Percentiles rank a stretch among this genome's conserved stretches.
phyloP scores from a whole-genome alignment of 306 rosid genomes.

The Mucuna pruriens region DNA sequence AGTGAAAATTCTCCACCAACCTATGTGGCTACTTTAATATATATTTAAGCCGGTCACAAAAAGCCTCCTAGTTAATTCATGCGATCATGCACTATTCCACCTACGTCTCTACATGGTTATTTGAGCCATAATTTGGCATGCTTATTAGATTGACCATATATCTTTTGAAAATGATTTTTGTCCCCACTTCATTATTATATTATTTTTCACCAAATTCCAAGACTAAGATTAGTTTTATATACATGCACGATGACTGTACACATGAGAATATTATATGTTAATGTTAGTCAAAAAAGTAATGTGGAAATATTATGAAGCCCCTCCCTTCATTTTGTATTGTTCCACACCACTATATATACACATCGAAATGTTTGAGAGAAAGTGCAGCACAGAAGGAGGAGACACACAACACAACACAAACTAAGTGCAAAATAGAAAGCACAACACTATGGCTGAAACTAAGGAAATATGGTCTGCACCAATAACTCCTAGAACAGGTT shows the following conservation, averaged over 20 bases:
- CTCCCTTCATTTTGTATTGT: not conserved
- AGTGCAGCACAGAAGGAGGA: not conserved
- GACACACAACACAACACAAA: not conserved
- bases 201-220: not conserved
- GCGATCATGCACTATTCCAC: not conserved
- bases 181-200: not conserved
- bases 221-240: not conserved
- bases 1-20: constrained; percentile 21
- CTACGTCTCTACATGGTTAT: constrained; percentile 11
- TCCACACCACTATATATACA: constrained; percentile 25
- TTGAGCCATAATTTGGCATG: constrained; percentile 35
- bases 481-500: constrained; percentile 56
- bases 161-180: constrained; percentile 25
- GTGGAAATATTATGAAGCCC: constrained; percentile 16
- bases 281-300: constrained; percentile 28
- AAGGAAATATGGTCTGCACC: constrained; percentile 73
- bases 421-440: not conserved
- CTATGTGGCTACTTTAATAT: not conserved
- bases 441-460: constrained; percentile 47
- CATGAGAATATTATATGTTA: not conserved
- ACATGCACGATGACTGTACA: not conserved
- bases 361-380: not conserved
- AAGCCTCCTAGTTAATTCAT: constrained; percentile 39
- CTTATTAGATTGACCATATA: constrained; percentile 28
- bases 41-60: constrained; percentile 36